Evolutionary conservation across 2,329 filamentous ascomycete species (phyloP), one percentile per base, ranked within the genome.

Genomic region (Phaeosphaeria sp.): DNA sequence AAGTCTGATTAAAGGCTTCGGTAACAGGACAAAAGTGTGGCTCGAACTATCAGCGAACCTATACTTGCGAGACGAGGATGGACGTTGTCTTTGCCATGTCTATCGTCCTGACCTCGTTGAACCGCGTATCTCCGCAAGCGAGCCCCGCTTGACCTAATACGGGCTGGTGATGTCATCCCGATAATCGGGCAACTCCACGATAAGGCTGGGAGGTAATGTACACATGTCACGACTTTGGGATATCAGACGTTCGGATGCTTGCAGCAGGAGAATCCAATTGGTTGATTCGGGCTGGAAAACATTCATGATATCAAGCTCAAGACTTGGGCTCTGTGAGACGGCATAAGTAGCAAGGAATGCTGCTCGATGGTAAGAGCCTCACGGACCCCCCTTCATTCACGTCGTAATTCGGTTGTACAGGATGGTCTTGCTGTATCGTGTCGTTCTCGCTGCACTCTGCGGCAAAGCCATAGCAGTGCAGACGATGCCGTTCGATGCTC

Each of bases 401-500:
- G 20, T 21, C 15, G 17, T 18, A 15, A 18, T 20, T 36, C 20
- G 8, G 20, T 21, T 18, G n/a, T 6, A 53, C 53, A 66, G 30
- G 4, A 65, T 65, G 61, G 30, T 62, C 2, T 18, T n/a, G 3
- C 18, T 57, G 7, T 22, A 30, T n/a, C 7, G 25, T 6, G 8
- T 61, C 2, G 18, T 22, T 7, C 2, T 54, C 7, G 40, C 42
- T 27, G 51, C 61, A 3, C 27, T 71, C 33, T 59, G 57, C 42
- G 55, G 55, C 43, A 55, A 60, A 4, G 17, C 53, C 3, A 53
- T 44, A 5, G 36, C 52, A 9, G 55, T 50, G 11, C 65, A 69
- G 57, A 57, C 57, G 49, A 67, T 82, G 65, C 68, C 71, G 24
- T 81, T 87, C 58, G 84, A 88, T 56, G 74, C 82, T 11, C 77